phyloP scores from a whole-genome alignment of 306 rosid genomes.

The Vigna angularis region DNA sequence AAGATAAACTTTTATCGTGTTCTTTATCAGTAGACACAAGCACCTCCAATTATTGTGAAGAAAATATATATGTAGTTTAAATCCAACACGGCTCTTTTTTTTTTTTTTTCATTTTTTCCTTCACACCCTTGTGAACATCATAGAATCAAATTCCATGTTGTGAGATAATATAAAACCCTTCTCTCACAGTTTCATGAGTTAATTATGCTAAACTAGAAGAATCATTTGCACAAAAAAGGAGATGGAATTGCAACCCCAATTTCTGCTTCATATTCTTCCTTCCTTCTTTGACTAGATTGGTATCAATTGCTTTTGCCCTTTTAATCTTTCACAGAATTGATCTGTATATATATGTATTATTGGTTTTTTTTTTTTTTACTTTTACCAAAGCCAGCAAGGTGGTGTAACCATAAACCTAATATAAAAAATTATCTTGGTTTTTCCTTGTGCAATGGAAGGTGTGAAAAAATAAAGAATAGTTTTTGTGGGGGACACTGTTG shows the following conservation, averaged over 20 bases:
- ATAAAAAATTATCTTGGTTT: conserved; percentile 26
- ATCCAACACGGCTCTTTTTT: conserved; percentile 25
- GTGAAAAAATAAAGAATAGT: not conserved
- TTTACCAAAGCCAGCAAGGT: conserved; percentile 29
- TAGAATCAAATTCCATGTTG: conserved; percentile 40
- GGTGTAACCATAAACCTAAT: conserved; percentile 10
- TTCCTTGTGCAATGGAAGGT: not conserved
- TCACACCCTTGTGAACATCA: conserved; percentile 29
- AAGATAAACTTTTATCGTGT: not conserved
- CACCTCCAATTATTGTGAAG: conserved; percentile 42
- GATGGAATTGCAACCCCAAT: conserved; percentile 42
- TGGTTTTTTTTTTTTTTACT: not conserved
- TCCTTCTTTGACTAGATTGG: conserved; percentile 36
- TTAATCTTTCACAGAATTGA: not conserved
- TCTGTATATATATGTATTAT: not conserved
- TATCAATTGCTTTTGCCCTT: conserved; percentile 23
- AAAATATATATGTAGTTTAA: not conserved
- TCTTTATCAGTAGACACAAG: not conserved
- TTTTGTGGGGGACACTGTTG: conserved; percentile 38
- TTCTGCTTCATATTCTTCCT: conserved; percentile 27
- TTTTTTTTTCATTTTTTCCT: not conserved
- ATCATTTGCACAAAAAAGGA: conserved; percentile 39
- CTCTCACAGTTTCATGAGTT: conserved; percentile 36
- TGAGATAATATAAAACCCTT: conserved; percentile 34
- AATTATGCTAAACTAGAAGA: conserved; percentile 43